phyloP scores from a whole-genome alignment of 139 green algal genomes.

The Coelastrella sp. region DNA sequence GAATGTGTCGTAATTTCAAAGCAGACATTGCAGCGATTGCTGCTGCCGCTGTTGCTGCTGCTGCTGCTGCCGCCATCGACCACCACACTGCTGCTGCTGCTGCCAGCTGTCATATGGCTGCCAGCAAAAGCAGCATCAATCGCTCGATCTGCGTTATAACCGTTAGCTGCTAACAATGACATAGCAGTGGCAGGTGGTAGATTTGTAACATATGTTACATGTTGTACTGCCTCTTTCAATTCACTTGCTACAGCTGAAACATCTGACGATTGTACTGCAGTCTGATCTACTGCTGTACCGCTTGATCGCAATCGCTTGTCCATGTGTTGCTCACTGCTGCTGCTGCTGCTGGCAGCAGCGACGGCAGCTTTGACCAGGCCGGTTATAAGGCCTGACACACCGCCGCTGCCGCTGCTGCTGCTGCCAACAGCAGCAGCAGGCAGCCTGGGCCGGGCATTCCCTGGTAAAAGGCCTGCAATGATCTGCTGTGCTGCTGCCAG shows the following conservation, averaged over 20 bases:
- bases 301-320: neutral
- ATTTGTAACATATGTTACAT: neutral
- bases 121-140: neutral
- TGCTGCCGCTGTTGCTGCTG: neutral
- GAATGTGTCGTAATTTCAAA: neutral
- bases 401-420: neutral
- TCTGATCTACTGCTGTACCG: neutral
- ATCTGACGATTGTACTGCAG: neutral
- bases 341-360: constrained; percentile 1
- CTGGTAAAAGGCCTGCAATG: constrained; percentile 1
- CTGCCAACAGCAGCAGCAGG: neutral
- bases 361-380: too few species aligned
- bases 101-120: too few species aligned
- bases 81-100: neutral
- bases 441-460: neutral
- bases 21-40: neutral
- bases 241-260: neutral
- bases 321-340: neutral
- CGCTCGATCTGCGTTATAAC: neutral
- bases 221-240: constrained; percentile 12
- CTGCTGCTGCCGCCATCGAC: neutral
- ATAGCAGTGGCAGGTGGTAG: constrained; percentile 19
- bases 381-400: too few species aligned
- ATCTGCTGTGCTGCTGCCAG: neutral
- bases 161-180: constrained; percentile 16